A percentile compares a stretch with the other conserved stretches of the same genome.
phyloP scores from a whole-genome alignment of 164 flowering plant species.

The Piper longum region DNA sequence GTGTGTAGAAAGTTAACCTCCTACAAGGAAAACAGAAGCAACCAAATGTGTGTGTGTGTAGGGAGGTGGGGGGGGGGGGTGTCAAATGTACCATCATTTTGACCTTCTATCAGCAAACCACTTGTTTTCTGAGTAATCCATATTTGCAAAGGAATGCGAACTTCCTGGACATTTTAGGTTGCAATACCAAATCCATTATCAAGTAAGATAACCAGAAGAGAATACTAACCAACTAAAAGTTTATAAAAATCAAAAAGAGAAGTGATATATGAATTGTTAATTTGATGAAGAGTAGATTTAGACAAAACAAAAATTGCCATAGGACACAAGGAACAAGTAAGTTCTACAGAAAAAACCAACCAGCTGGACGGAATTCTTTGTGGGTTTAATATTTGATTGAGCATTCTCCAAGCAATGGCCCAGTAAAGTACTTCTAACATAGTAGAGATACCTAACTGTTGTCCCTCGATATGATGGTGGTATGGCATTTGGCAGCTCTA shows the following conservation, averaged over 20 bases:
- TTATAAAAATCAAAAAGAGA: not conserved
- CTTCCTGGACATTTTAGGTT: conserved; percentile 43
- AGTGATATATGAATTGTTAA: not conserved
- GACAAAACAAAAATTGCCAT: no score
- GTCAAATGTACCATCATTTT: conserved; percentile 33
- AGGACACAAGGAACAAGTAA: not conserved
- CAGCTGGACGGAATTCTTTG: conserved; percentile 39
- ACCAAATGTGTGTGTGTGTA: not conserved
- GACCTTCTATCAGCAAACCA: conserved; percentile 46
- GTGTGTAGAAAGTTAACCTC: conserved; percentile 1
- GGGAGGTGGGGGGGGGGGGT: no score
- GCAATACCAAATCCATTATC: conserved; percentile 3
- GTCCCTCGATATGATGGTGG: conserved; percentile 93
- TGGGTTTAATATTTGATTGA: conserved; percentile 28
- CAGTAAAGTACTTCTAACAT: conserved; percentile 40
- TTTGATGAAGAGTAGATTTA: no score
- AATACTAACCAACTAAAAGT: not conserved
- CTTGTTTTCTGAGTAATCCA: conserved; percentile 66
- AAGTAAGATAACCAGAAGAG: not conserved
- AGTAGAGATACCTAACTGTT: conserved; percentile 75
- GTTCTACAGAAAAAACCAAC: conserved; percentile 25
- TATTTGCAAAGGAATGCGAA: conserved; percentile 68
- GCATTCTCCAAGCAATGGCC: conserved; percentile 69
- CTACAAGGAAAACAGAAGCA: not conserved
- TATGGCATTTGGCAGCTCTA: conserved; percentile 48